phyloP scores from a whole-genome alignment of 2,329 filamentous ascomycete genomes.

The Phyllosticta ampelicida region DNA sequence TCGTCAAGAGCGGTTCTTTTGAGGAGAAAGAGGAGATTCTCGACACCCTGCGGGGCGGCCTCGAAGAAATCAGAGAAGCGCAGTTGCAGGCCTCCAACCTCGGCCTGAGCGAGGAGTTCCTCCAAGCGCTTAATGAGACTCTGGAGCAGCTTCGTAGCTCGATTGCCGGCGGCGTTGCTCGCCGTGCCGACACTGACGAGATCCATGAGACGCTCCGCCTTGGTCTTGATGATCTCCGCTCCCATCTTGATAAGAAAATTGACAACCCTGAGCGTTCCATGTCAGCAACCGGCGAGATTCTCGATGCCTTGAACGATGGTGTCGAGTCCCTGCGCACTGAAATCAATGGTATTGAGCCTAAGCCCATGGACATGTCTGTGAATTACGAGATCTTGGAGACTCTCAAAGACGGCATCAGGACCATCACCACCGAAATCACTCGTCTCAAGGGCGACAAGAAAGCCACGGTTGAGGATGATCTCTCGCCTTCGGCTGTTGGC shows the following conservation, averaged over 20 bases:
- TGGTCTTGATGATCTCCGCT: constrained; percentile 39
- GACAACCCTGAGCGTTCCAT: constrained; percentile 43
- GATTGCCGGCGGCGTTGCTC: constrained; percentile 28
- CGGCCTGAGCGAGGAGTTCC: constrained; percentile 38
- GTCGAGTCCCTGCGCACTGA: constrained; percentile 67
- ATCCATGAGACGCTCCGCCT: constrained; percentile 39
- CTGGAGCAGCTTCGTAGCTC: constrained; percentile 38
- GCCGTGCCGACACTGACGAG: constrained; percentile 37
- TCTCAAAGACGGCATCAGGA: constrained; percentile 69
- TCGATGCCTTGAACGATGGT: constrained; percentile 55
- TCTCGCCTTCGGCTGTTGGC: constrained; percentile 35
- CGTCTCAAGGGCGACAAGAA: constrained; percentile 51
- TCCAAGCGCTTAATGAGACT: constrained; percentile 42
- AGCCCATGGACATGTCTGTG: constrained; percentile 69
- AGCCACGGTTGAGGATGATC: constrained; percentile 39
- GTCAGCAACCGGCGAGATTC: constrained; percentile 46
- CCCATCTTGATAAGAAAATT: constrained; percentile 41
- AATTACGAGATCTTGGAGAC: constrained; percentile 86
- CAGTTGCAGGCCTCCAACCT: not conserved
- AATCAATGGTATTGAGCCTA: constrained; percentile 62
- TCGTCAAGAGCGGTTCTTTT: constrained; percentile 28
- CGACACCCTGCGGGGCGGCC: constrained; percentile 25
- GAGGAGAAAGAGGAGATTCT: constrained; percentile 32
- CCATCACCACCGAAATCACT: constrained; percentile 68
- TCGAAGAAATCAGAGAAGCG: constrained; percentile 26